phyloP scores from a whole-genome alignment of 768 basidiomycete species.

The Hericium alpestre region DNA sequence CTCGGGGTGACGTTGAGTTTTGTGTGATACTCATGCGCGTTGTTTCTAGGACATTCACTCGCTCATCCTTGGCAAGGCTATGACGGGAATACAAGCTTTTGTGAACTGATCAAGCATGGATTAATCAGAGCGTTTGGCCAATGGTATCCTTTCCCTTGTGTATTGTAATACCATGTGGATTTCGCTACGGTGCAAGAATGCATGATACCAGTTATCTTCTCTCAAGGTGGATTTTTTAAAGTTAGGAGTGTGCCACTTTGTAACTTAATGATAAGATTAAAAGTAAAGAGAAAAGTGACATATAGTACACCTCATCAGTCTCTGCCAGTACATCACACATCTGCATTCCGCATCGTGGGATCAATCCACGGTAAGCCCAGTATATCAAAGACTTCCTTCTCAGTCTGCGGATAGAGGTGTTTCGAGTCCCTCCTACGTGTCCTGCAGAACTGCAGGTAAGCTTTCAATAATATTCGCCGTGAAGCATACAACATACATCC shows the following conservation, averaged over 20 bases:
- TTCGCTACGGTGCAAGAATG: too few relatives aligned
- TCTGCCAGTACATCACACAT: constrained; percentile 27
- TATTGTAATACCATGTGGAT: too few relatives aligned
- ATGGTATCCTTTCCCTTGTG: too few relatives aligned
- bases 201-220: too few relatives aligned
- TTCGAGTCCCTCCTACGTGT: constrained; percentile 57
- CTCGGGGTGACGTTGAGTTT: too few relatives aligned
- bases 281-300: too few relatives aligned
- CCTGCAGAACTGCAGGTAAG: constrained; percentile 22
- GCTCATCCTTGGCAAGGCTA: constrained; percentile 88
- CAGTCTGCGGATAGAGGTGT: constrained; percentile 47
- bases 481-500: constrained; percentile 43
- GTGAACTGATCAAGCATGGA: constrained; percentile 16
- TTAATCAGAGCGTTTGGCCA: neutral
- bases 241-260: too few relatives aligned
- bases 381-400: constrained; percentile 63
- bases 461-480: neutral
- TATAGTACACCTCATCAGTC: too few relatives aligned
- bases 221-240: too few relatives aligned
- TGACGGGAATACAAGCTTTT: constrained; percentile 86
- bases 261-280: too few relatives aligned
- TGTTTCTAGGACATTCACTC: constrained; percentile 66
- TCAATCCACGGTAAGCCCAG: constrained; percentile 63
- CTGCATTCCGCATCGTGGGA: constrained; percentile 64
- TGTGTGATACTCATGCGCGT: constrained; percentile 4